Base-by-base conservation (phyloP, 805 yeast species). In the Cyberlindnera americana region DNA sequence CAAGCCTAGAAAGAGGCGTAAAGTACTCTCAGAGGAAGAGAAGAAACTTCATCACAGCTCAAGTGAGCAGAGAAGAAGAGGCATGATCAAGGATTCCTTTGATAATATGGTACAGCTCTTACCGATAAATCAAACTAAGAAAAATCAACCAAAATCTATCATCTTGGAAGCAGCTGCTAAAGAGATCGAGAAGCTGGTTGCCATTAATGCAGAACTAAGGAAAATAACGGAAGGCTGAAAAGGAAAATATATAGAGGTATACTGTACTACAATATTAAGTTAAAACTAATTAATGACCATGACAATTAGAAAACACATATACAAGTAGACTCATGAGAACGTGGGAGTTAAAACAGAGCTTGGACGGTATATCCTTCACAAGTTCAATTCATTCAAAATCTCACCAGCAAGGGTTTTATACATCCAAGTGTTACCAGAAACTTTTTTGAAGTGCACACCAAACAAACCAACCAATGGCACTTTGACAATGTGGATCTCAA, bases 361-460 rank as follows among this genome's bases (percentile, higher is more conserved):
- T n/a, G n/a, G n/a, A n/a, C n/a, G n/a, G n/a, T n/a, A n/a, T n/a
- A 21, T 21, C 10, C 10, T 7, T 44, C 41, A 56, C 30, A 56
- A 40, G 35, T 55, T 55, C 47, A 56, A 43, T 26, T 56, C 61
- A 30, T 47, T 47, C 48, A 90, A 73, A 35, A 90, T 83, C 59
- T 81, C 87, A 39, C 91, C 81, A 2, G 97, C 97, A 56, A 90
- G 69, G 9, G 89, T 81, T 67, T 91, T 90, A 65, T 90, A 90
- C 65, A 83, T 77, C 97, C 97, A 90, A 2, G 96, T 87, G 60
- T 91, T 89, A 55, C 98, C 98, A 42, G 85, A 74, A 22, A 90
- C 73, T 60, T 90, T 90, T 71, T 91, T 91, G 69, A 90, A 89
- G 61, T 91, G 97, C 34, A 90, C 90, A 62, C 98, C 98, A 49